phyloP scores from a whole-genome alignment of 2,329 filamentous ascomycete genomes.

The Colletotrichum eleusines region DNA sequence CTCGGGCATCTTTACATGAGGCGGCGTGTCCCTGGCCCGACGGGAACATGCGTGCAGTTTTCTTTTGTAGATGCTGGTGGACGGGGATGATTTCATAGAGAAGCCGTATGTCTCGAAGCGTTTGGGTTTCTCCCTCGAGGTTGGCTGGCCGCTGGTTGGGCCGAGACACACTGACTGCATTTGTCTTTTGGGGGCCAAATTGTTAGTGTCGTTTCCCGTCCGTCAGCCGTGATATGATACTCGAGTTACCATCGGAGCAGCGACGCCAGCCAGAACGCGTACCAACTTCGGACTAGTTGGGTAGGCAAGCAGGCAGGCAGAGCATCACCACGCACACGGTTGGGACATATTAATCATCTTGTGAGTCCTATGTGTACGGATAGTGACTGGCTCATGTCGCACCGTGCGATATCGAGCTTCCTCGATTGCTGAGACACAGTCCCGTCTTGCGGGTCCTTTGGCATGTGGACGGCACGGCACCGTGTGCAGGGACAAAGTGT shows the following conservation, averaged over 20 bases:
- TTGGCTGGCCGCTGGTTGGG: constrained; percentile 4
- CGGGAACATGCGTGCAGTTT: neutral
- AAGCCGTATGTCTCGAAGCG: neutral
- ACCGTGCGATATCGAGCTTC: constrained; percentile 1
- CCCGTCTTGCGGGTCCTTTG: no score
- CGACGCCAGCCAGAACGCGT: no score
- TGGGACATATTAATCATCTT: no score
- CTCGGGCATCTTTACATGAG: constrained; percentile 8
- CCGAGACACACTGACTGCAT: constrained; percentile 1
- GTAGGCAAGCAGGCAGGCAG: no score
- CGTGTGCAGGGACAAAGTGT: neutral
- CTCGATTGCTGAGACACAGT: neutral
- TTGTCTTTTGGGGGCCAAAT: neutral
- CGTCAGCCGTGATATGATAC: neutral
- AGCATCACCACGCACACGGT: neutral
- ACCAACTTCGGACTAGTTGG: no score
- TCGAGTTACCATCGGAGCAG: no score
- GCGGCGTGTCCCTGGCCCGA: neutral
- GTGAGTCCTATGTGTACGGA: neutral
- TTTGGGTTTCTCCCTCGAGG: neutral
- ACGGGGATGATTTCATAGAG: neutral
- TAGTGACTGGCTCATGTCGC: constrained; percentile 4
- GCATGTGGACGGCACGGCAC: neutral
- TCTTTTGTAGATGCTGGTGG: constrained; percentile 1
- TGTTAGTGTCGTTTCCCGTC: neutral